Base-by-base conservation (phyloP, 108 stramenopile genomes). In the Cyclotella atomus region DNA sequence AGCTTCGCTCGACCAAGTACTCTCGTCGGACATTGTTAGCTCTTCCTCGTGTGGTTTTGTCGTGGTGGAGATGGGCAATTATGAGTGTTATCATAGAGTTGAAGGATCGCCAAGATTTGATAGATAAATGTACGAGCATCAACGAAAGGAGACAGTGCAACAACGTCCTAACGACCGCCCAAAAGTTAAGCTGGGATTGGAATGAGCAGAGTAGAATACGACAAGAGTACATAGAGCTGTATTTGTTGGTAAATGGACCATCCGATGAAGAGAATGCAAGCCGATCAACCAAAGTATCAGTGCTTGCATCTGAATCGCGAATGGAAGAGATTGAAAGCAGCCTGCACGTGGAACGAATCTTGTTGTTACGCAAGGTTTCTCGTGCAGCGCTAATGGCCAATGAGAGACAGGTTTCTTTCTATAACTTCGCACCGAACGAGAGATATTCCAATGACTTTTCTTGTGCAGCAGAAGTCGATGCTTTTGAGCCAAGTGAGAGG, bases 11-110 rank as follows among this genome's bases (percentile, higher is more conserved):
- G 2, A 21, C 70, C 6, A 33, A 57, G 33, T 65, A 46, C 47
- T 45, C 57, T 33, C 38, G 35, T 5, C 69, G 41, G 24, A 41
- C 68, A 25, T 7, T 38, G 29, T 43, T 63, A 45, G 43, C 65
- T 65, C 50, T 79, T 33, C 65, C 55, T 27, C 29, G 36, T 49
- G 86, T 87, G 19, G 65, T 88, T 21, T 54, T 65, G 9, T 71
- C 74, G 28, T 92, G 91, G 91, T 92, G 91, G 91, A 81, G 65
- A 32, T 92, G 90, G 67, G 84, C 80, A 15, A 54, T 71, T 32
- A 60, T 71, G 9, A 85, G 69, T 47, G 76, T 90, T 17, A 30
- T 74, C 15, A 76, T 78, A 66, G 91, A 92, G 60, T 50, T 89
- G n/a, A 76, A 77, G 20, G 65, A 78, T 59, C 68, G 84, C 57